Evolutionary conservation across 2,329 filamentous ascomycete genomes (phyloP).

Genomic region (Pyrenophora teres): DNA sequence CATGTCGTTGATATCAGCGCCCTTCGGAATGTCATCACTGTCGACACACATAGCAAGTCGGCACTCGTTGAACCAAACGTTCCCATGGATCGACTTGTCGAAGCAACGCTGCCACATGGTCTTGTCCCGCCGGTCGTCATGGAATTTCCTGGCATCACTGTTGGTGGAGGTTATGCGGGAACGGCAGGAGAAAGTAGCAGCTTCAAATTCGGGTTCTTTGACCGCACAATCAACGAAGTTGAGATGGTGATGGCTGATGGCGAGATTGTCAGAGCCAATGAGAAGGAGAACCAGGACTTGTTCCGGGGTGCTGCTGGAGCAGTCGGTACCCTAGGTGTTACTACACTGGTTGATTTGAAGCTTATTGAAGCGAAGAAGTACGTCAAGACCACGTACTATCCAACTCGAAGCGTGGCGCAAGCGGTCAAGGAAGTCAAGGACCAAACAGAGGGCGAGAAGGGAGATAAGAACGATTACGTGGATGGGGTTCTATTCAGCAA

Average conservation of each 20-base stretch:
- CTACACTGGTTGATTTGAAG: conserved; percentile 60
- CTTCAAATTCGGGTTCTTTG: conserved; percentile 71
- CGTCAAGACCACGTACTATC: conserved; percentile 57
- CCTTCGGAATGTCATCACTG: conserved; percentile 65
- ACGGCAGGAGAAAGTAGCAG: conserved; percentile 71
- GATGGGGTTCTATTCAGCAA: conserved; percentile 57
- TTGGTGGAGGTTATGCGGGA: conserved; percentile 69
- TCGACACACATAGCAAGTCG: conserved; percentile 60
- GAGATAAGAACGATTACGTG: conserved; percentile 52
- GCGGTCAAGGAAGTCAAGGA: conserved; percentile 50
- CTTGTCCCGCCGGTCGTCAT: conserved; percentile 70
- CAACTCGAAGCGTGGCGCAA: conserved; percentile 49
- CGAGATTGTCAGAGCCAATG: conserved; percentile 60
- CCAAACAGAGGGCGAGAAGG: conserved; percentile 41
- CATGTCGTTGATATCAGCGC: conserved; percentile 67
- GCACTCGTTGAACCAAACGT: conserved; percentile 74
- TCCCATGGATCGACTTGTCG: conserved; percentile 67
- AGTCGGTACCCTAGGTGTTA: conserved; percentile 69
- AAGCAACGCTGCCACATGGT: conserved; percentile 59
- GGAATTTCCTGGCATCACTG: conserved; percentile 75
- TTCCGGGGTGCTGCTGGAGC: conserved; percentile 69
- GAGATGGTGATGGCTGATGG: conserved; percentile 70
- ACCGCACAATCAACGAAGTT: conserved; percentile 63
- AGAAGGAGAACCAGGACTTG: conserved; percentile 61
- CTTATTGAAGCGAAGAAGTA: conserved; percentile 54